These are phyloP conservation scores for Bolboschoenoplectus hybrid DNA, from an alignment of 202 grass and related monocot species.

Conservation along the genomic window DNA sequence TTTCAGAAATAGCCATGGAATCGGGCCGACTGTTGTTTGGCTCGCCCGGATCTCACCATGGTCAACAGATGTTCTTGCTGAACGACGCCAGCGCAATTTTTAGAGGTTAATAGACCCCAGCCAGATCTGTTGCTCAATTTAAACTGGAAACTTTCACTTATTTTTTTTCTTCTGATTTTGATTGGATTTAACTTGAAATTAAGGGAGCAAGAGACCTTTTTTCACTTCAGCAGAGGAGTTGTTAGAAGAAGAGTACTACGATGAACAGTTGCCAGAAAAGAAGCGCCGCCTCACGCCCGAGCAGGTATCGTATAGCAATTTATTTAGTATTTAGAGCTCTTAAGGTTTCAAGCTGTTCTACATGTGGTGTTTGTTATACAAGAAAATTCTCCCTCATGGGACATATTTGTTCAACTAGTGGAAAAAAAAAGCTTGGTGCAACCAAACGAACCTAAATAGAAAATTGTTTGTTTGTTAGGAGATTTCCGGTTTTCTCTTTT, in stretches of 20 bases:
- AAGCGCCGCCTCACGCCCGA: slow-evolving; percentile 96
- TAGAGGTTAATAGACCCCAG: slow-evolving; percentile 40
- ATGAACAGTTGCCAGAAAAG: slow-evolving; percentile 97
- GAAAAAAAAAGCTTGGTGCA: not conserved
- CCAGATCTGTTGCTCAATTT: slow-evolving; percentile 32
- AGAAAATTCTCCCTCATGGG: not conserved
- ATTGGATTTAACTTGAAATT: slow-evolving; percentile 41
- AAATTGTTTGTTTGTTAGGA: not conserved
- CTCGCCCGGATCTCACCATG: slow-evolving; percentile 50
- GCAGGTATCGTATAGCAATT: too few relatives aligned
- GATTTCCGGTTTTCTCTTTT: not conserved
- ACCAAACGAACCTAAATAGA: not conserved
- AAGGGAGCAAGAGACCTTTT: slow-evolving; percentile 82
- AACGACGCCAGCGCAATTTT: slow-evolving; percentile 41
- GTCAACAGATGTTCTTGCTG: slow-evolving; percentile 76
- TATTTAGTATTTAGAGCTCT: too few relatives aligned
- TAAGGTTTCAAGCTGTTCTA: not conserved
- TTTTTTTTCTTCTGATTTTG: slow-evolving; percentile 16
- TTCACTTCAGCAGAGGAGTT: slow-evolving; percentile 96
- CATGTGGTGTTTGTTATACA: not conserved
- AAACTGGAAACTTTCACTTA: not conserved
- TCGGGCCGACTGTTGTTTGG: slow-evolving; percentile 85
- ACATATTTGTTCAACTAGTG: not conserved
- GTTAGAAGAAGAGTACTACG: slow-evolving; percentile 94
- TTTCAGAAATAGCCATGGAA: slow-evolving; percentile 53